phyloP scores from a whole-genome alignment of 495 filamentous ascomycete species.

The Penicillium arizonense region DNA sequence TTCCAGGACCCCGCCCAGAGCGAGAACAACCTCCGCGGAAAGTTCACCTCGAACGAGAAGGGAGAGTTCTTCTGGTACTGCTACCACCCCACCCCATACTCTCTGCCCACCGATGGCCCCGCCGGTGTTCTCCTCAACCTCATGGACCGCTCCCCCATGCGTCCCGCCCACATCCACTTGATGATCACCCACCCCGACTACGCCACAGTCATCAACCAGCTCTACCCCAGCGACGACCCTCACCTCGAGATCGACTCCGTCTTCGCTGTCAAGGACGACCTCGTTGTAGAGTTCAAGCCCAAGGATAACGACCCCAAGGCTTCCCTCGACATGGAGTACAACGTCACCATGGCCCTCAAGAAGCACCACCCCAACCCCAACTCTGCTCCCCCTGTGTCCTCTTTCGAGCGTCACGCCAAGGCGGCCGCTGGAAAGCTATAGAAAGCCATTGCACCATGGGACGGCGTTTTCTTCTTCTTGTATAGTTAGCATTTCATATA shows the following conservation, averaged over 20 bases:
- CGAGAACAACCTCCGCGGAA: constrained; percentile 81
- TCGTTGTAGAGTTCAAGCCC: constrained; percentile 63
- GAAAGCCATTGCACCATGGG: neutral
- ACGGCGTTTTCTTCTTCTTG: constrained; percentile 7
- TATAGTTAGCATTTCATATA: constrained; percentile 10
- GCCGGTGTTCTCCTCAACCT: constrained; percentile 64
- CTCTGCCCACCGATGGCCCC: constrained; percentile 73
- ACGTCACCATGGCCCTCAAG: constrained; percentile 46
- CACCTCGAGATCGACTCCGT: constrained; percentile 62
- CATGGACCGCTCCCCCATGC: constrained; percentile 65
- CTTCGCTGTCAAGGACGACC: constrained; percentile 65
- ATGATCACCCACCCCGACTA: constrained; percentile 51
- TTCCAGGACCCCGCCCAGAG: constrained; percentile 81
- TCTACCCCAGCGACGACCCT: constrained; percentile 62
- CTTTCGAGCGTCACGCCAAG: constrained; percentile 43
- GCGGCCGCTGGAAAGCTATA: constrained; percentile 18
- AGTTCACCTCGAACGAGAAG: constrained; percentile 74
- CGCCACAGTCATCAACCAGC: constrained; percentile 59
- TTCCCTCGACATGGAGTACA: constrained; percentile 43
- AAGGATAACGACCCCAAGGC: constrained; percentile 48
- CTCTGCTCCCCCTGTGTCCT: constrained; percentile 44
- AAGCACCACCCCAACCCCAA: constrained; percentile 49
- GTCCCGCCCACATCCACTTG: constrained; percentile 49
- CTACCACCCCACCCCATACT: constrained; percentile 79
- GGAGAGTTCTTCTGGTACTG: constrained; percentile 80